Evolutionary conservation across 2,329 filamentous ascomycete genomes (phyloP), one percentile per base, ranked within the genome.

Genomic region (Botrytis cinerea): DNA sequence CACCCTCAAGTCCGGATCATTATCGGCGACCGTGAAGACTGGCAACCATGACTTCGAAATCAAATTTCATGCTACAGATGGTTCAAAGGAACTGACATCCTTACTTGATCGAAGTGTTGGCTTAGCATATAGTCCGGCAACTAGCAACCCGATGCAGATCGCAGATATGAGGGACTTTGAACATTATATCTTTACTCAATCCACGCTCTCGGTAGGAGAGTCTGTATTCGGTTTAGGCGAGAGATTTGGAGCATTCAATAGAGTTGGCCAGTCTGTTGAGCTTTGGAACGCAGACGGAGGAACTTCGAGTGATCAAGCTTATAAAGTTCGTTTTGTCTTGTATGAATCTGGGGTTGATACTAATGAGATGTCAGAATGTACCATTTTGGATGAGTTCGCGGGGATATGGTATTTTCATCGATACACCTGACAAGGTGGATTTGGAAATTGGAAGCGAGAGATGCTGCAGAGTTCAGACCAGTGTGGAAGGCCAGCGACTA

Each of bases 391-490:
- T 92, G 76, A 91, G 88, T 79, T 92, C 89, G 20, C 85, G 87
- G n/a, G 92, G 92, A 0, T 95, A 94, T 80, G 92, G 92, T 32
- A 85, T 94, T 46, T 94, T 94, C 79, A 88, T 94, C 74, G 92
- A 94, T 79, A 88, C 89, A 9, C 86, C 91, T 0, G 91, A 91
- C 35, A 87, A 86, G 63, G 88, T 94, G 9, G 91, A 92, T 73
- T 84, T 94, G 16, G 92, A 94, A 80, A 86, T 94, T 74, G 91
- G 92, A 4, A 93, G 90, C 76, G 92, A 94, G 83, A 84, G 92
- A n/a, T 90, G 88, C 74, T 91, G 87, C 60, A 86, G 92, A 70
- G 86, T 93, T 6, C 92, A 94, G 82, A 90, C 90, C 2, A 89
- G 88, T 63, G 86, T 94, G 8, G 85, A 91, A 76, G 90, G 89